phyloP scores from a whole-genome alignment of 2,329 filamentous ascomycete species.

The Alternaria infectoria region DNA sequence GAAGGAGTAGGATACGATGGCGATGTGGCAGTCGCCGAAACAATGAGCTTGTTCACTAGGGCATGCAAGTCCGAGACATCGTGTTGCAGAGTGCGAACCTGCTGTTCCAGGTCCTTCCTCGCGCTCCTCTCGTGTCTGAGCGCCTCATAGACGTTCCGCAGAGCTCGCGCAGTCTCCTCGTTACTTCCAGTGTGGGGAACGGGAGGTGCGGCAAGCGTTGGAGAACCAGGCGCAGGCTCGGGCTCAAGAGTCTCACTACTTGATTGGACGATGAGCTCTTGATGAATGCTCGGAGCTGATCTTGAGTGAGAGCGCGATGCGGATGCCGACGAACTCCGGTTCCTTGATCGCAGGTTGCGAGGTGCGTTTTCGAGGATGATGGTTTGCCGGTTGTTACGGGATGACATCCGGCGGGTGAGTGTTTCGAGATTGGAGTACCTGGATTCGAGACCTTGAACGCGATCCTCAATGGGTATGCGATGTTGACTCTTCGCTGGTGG shows the following conservation, averaged over 20 bases:
- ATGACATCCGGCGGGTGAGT: slow-evolving; percentile 41
- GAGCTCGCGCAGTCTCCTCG: slow-evolving; percentile 5
- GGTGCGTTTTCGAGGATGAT: slow-evolving; percentile 49
- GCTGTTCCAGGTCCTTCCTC: slow-evolving; percentile 42
- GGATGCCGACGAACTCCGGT: slow-evolving; percentile 38
- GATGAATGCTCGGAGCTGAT: slow-evolving; percentile 25
- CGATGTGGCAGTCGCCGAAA: slow-evolving; percentile 18
- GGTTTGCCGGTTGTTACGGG: slow-evolving; percentile 45
- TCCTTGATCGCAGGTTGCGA: slow-evolving; percentile 39
- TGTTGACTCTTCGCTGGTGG: slow-evolving; percentile 17
- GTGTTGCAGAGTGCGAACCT: slow-evolving; percentile 39
- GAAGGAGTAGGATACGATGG: slow-evolving; percentile 43
- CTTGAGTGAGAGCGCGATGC: slow-evolving; percentile 15
- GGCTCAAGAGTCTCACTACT: slow-evolving; percentile 19
- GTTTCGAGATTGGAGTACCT: slow-evolving; percentile 38
- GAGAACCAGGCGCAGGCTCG: slow-evolving; percentile 16
- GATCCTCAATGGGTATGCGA: slow-evolving; percentile 43
- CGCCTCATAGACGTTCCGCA: slow-evolving; percentile 32
- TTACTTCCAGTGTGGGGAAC: neutral
- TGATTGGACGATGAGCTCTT: slow-evolving; percentile 20
- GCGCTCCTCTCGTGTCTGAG: slow-evolving; percentile 41
- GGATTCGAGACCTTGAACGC: slow-evolving; percentile 41
- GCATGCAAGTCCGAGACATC: slow-evolving; percentile 41
- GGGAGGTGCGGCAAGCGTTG: slow-evolving; percentile 6
- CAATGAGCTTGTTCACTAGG: slow-evolving; percentile 37